A percentile compares a stretch with the other conserved stretches of the same genome.
Conservation (phyloP, 768 basidiomycete genomes). For the Crepidotus variabilis region DNA sequence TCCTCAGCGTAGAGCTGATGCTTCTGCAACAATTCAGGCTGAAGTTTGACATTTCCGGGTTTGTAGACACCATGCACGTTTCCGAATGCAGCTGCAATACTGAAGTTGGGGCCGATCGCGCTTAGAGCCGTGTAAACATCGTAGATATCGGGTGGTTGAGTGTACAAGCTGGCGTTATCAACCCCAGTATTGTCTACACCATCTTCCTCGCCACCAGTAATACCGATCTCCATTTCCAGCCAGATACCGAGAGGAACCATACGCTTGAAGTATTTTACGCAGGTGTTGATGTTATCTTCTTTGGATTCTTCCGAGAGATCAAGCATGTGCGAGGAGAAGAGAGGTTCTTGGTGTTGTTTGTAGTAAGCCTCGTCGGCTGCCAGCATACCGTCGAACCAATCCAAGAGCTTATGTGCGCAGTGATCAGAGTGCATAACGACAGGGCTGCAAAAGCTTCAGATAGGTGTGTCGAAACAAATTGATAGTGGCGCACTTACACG, state of each 20-base stretch:
- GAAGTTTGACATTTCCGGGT: conserved; percentile 93
- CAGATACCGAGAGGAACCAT: conserved; percentile 90
- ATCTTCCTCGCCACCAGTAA: conserved; percentile 99
- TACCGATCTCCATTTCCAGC: conserved; percentile 99
- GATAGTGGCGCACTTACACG: conserved; percentile 55
- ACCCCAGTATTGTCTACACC: conserved; percentile 97
- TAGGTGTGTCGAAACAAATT: not conserved
- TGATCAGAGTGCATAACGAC: conserved; percentile 98
- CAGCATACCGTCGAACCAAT: conserved; percentile 99
- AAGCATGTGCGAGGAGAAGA: conserved; percentile 98
- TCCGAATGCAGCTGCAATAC: conserved; percentile 96
- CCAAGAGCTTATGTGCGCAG: conserved; percentile 96
- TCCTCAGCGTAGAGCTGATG: conserved; percentile 77
- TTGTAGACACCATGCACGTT: conserved; percentile 99
- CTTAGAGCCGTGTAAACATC: conserved; percentile 86
- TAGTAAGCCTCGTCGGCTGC: conserved; percentile 92
- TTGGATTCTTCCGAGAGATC: conserved; percentile 92
- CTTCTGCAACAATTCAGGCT: conserved; percentile 86
- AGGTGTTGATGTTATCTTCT: conserved; percentile 92
- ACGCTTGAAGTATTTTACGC: conserved; percentile 92
- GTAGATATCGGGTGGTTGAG: conserved; percentile 94
- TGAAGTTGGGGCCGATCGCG: conserved; percentile 88
- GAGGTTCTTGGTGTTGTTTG: conserved; percentile 80
- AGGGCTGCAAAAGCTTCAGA: conserved; percentile 48
- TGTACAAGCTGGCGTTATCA: conserved; percentile 93